Evolutionary conservation across 306 rosid genomes (phyloP).

Genomic region (Potentilla sterilis): DNA sequence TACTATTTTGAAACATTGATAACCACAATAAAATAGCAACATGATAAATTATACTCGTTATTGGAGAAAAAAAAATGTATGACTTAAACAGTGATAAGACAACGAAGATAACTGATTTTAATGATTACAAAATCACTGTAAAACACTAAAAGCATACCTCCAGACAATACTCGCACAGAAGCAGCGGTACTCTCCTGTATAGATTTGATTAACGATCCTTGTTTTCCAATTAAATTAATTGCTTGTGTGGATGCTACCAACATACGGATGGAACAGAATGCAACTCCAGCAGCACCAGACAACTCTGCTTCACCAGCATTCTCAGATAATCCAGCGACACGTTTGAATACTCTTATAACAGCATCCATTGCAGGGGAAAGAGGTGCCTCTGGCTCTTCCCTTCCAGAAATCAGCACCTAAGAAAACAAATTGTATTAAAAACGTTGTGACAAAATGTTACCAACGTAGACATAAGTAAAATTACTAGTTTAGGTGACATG

Average conservation of each 20-base stretch:
- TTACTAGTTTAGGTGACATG: background rate
- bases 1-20: background rate
- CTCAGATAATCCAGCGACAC: slow-evolving; percentile 73
- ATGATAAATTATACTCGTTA: background rate
- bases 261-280: slow-evolving; percentile 68
- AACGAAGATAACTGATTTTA: background rate
- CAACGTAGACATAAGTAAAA: slow-evolving; percentile 5
- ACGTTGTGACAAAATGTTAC: slow-evolving; percentile 7
- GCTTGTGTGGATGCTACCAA: slow-evolving; percentile 97
- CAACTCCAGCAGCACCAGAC: slow-evolving; percentile 47
- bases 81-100: background rate
- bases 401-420: slow-evolving; percentile 87
- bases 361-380: slow-evolving; percentile 99
- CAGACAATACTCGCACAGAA: slow-evolving; percentile 73
- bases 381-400: slow-evolving; percentile 72
- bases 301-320: slow-evolving; percentile 43
- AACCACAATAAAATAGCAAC: background rate
- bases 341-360: slow-evolving; percentile 73
- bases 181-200: slow-evolving; percentile 84
- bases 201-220: slow-evolving; percentile 85
- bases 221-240: slow-evolving; percentile 92
- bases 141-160: slow-evolving; percentile 51
- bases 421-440: slow-evolving; percentile 20
- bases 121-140: background rate
- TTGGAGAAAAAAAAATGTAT: background rate